A percentile compares a stretch with the other conserved stretches of the same genome.
These are phyloP conservation scores for Tulasnella sp. DNA, from an alignment of 768 basidiomycete species.

Conservation along the genomic window DNA sequence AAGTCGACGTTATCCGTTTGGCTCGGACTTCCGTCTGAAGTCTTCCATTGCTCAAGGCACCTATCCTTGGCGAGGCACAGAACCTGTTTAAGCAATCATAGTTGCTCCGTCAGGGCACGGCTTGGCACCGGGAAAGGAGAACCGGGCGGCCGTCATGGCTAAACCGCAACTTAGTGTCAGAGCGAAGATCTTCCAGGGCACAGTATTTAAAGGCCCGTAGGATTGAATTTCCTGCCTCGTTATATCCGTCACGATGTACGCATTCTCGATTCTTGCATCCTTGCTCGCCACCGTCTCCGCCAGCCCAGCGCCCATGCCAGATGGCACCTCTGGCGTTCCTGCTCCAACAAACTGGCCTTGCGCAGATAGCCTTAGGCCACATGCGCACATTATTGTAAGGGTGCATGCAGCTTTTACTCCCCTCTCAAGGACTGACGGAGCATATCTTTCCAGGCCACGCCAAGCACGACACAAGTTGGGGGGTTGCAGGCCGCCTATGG, in stretches of 20 bases:
- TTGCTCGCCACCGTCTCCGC: not conserved
- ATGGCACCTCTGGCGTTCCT: not conserved
- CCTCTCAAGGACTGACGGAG: not conserved
- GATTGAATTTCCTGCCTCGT: too few species aligned
- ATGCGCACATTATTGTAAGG: not conserved
- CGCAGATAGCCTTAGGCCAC: not conserved
- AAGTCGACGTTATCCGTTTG: not conserved
- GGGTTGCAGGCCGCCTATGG: not conserved
- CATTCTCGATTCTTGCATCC: not conserved
- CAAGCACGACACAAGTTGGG: not conserved
- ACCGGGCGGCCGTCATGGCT: not conserved
- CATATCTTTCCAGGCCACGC: not conserved
- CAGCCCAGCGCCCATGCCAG: not conserved
- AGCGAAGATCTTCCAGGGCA: conserved; percentile 3
- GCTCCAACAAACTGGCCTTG: not conserved
- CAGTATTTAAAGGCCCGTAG: not conserved
- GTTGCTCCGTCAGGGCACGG: not conserved
- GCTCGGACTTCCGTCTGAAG: not conserved
- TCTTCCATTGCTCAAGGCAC: not conserved
- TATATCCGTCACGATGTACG: not conserved
- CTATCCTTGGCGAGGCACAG: not conserved
- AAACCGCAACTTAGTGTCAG: not conserved
- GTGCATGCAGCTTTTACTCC: not conserved
- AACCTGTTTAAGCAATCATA: not conserved
- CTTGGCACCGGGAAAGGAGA: not conserved